Conservation (phyloP, 352 stramenopile genomes). For the Phytopythium litorale region DNA sequence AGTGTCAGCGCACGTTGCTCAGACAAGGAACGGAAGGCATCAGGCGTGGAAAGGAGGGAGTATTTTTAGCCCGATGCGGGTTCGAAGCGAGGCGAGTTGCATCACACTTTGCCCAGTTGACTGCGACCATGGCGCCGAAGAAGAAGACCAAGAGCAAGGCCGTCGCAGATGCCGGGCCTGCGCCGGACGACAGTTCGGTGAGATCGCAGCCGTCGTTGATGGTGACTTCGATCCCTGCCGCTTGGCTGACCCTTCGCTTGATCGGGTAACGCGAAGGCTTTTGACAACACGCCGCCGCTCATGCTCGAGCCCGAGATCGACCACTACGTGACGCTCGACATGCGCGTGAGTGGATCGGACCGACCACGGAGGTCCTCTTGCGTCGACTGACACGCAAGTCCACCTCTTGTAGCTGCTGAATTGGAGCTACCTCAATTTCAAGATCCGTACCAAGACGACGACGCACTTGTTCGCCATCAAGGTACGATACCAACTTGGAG, state of each 20-base stretch:
- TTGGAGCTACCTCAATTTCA: conserved; percentile 65
- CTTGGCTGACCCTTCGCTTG: not conserved
- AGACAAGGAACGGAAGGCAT: too few relatives aligned
- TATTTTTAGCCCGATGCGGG: too few relatives aligned
- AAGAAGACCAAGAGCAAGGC: conserved; percentile 37
- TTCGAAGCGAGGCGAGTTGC: too few relatives aligned
- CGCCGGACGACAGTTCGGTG: conserved; percentile 14
- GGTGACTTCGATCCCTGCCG: too few relatives aligned
- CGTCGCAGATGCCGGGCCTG: conserved; percentile 11
- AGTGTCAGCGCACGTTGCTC: too few relatives aligned
- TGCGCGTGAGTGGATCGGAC: conserved; percentile 26
- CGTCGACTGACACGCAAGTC: not conserved
- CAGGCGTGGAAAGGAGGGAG: too few relatives aligned
- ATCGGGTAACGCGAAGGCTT: conserved; percentile 11
- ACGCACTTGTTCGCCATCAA: conserved; percentile 55
- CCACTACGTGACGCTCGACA: conserved; percentile 53
- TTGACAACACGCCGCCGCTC: conserved; percentile 33
- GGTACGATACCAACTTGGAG: not conserved
- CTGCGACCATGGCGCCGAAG: conserved; percentile 29
- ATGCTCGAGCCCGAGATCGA: conserved; percentile 29
- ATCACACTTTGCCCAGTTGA: too few relatives aligned
- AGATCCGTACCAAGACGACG: conserved; percentile 39
- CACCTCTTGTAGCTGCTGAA: conserved; percentile 37
- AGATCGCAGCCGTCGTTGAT: not conserved
- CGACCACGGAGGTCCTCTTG: too few relatives aligned